Percentiles rank a stretch among this genome's conserved stretches.
Evolutionary conservation across 768 basidiomycete genomes (phyloP).

Genomic region (Termitomyces sp.): DNA sequence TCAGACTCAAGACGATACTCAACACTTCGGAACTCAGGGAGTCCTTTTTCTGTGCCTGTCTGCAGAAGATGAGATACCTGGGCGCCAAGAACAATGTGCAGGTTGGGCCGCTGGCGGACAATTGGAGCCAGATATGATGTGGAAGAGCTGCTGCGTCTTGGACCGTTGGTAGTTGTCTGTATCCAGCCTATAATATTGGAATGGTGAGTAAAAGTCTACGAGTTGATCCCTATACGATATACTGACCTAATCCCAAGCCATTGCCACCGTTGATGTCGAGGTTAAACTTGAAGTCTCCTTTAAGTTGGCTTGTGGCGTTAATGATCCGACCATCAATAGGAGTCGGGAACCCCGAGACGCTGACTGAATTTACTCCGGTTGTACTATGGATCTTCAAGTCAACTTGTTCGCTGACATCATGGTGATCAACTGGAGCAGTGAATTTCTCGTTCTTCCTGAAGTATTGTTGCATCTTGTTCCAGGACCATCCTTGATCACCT

Average conservation of each 20-base stretch:
- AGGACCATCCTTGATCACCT: too few species aligned
- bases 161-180: conserved; percentile 15
- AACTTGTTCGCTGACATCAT: conserved; percentile 21
- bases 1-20: conserved; percentile 9
- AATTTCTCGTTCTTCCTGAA: too few species aligned
- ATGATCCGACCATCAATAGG: too few species aligned
- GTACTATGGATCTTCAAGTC: conserved; percentile 22
- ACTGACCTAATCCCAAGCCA: conserved; percentile 12
- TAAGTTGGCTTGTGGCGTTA: conserved; percentile 17
- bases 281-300: conserved; percentile 15
- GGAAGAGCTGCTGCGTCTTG: conserved; percentile 18
- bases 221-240: not conserved
- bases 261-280: conserved; percentile 17
- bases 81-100: too few species aligned
- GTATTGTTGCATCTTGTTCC: too few species aligned
- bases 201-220: not conserved
- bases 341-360: too few species aligned
- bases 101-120: conserved; percentile 15
- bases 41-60: not conserved
- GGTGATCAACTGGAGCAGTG: too few species aligned
- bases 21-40: conserved; percentile 12
- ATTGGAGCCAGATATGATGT: conserved; percentile 19
- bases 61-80: conserved; percentile 20
- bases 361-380: conserved; percentile 15
- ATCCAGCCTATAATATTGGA: conserved; percentile 12